A percentile compares a stretch with the other conserved stretches of the same genome.
Evolutionary conservation across 2,329 filamentous ascomycete species (phyloP).

Genomic region (Diaporthe sp.): DNA sequence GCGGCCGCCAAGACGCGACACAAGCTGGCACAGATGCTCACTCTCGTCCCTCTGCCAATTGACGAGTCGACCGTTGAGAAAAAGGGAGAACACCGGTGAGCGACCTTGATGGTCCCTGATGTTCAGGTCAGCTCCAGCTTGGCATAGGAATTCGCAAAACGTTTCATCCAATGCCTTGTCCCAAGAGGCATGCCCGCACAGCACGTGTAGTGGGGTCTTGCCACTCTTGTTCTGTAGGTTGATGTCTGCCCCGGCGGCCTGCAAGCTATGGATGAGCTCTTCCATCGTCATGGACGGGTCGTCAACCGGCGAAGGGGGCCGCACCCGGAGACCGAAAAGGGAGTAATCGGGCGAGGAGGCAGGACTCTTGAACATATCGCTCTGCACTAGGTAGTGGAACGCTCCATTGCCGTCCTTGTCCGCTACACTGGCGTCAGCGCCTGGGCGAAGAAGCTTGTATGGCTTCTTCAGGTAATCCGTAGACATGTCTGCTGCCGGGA

Average conservation of each 20-base stretch:
- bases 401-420: conserved; percentile 24
- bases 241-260: conserved; percentile 19
- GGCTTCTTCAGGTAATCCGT: conserved; percentile 8
- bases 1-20: conserved; percentile 1
- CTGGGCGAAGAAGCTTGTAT: conserved; percentile 19
- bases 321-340: neutral
- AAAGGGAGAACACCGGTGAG: neutral
- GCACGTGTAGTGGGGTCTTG: neutral
- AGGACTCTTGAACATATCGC: conserved; percentile 3
- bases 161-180: neutral
- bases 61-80: neutral
- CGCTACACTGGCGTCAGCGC: neutral
- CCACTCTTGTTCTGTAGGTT: conserved; percentile 21
- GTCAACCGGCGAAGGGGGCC: neutral
- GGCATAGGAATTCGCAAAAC: neutral
- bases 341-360: neutral
- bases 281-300: conserved; percentile 18
- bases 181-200: neutral
- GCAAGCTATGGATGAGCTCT: conserved; percentile 10
- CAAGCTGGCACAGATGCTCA: conserved; percentile 3
- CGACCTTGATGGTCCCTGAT: neutral
- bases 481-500: neutral
- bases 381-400: conserved; percentile 16
- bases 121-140: conserved; percentile 27
- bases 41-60: neutral